phyloP scores from a whole-genome alignment of 331 rosid species.

The Erythrophleum ivorense region DNA sequence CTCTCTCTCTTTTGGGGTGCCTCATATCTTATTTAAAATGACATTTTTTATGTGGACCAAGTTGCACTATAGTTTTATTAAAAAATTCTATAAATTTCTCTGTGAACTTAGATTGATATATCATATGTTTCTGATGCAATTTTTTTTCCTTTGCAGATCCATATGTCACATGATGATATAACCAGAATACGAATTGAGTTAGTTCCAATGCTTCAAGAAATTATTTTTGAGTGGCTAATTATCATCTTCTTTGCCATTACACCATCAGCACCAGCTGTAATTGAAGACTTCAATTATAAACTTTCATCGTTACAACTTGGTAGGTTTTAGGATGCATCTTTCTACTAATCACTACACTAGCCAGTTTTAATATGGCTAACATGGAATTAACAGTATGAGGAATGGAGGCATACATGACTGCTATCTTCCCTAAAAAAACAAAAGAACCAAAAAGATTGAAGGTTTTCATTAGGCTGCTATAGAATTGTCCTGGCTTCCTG shows the following conservation, averaged over 20 bases:
- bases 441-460: constrained; percentile 15
- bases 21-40: background rate
- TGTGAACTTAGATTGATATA: constrained; percentile 7
- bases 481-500: background rate
- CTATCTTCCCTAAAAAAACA: background rate
- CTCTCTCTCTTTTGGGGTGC: too few relatives aligned
- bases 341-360: constrained; percentile 4
- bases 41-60: constrained; percentile 19
- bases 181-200: constrained; percentile 74
- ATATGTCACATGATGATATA: constrained; percentile 71
- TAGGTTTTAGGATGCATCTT: constrained; percentile 42
- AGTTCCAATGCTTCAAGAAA: constrained; percentile 89
- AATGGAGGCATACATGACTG: constrained; percentile 1
- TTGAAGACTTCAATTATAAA: constrained; percentile 88
- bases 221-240: constrained; percentile 82
- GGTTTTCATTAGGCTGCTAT: background rate
- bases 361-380: constrained; percentile 17
- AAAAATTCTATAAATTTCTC: background rate
- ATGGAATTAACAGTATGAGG: background rate
- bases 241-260: constrained; percentile 77
- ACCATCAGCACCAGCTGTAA: constrained; percentile 70
- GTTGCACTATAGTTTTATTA: constrained; percentile 18
- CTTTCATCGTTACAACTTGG: constrained; percentile 90
- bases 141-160: constrained; percentile 57
- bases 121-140: background rate